A percentile compares a stretch with the other conserved stretches of the same genome.
phyloP scores from a whole-genome alignment of 129 eudicot genomes.

The Solidago caesia region DNA sequence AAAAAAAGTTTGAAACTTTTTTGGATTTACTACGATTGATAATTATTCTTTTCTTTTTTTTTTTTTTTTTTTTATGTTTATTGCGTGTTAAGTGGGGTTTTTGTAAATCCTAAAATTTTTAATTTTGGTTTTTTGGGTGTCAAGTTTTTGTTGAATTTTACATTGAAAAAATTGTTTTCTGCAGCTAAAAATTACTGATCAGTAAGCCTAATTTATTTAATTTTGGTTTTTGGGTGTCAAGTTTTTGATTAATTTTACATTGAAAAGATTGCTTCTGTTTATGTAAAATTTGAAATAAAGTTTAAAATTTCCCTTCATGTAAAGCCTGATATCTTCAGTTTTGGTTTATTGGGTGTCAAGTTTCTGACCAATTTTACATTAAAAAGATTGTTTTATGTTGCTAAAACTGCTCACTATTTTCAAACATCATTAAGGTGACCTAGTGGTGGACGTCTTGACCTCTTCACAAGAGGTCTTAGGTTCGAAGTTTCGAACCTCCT shows the following conservation, averaged over 20 bases:
- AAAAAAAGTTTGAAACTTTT: too few species aligned
- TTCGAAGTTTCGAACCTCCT: too few species aligned
- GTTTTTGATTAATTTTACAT: too few species aligned
- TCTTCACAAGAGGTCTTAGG: too few species aligned
- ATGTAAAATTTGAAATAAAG: not conserved
- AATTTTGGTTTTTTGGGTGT: not conserved
- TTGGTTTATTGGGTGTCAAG: not conserved
- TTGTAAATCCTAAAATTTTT: not conserved
- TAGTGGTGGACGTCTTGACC: too few species aligned
- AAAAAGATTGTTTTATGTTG: conserved; percentile 12
- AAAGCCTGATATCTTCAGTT: not conserved
- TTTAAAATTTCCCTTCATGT: not conserved
- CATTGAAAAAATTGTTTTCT: not conserved
- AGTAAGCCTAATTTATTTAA: not conserved
- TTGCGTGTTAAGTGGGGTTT: not conserved
- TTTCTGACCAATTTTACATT: not conserved
- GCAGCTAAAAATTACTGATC: not conserved
- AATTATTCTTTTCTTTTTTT: too few species aligned
- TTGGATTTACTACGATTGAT: too few species aligned
- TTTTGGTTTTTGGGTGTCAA: too few species aligned
- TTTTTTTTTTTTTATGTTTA: too few species aligned
- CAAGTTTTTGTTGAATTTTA: not conserved
- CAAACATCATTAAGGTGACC: too few species aligned
- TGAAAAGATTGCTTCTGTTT: not conserved
- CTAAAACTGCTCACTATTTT: conserved; percentile 7